phyloP scores from a whole-genome alignment of 73 alveolate species.

The Symbiodinium pilosum region DNA sequence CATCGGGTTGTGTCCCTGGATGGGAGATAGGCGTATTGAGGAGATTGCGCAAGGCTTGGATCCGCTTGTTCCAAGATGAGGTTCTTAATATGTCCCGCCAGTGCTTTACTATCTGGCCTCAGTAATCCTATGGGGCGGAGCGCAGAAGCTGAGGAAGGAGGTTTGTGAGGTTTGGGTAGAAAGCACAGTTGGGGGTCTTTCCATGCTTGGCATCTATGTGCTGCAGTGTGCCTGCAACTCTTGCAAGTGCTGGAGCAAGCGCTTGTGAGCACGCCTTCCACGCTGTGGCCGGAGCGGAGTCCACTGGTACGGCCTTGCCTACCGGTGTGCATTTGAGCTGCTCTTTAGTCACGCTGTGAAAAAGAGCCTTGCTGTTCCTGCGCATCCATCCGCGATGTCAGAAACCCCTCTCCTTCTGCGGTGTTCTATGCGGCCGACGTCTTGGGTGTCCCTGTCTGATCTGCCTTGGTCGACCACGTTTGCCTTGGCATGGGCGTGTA shows the following conservation, averaged over 20 bases:
- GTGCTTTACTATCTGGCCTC: not conserved
- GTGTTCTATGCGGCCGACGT: no score
- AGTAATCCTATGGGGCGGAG: not conserved
- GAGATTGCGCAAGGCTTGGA: not conserved
- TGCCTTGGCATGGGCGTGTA: not conserved
- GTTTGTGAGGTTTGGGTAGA: not conserved
- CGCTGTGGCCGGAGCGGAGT: not conserved
- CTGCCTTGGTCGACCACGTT: not conserved
- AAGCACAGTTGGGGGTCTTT: not conserved
- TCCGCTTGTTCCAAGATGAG: not conserved
- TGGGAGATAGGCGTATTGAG: not conserved
- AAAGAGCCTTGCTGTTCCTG: not conserved
- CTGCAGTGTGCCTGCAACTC: not conserved
- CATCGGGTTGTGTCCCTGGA: not conserved
- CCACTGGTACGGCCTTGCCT: not conserved
- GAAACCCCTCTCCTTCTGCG: no score
- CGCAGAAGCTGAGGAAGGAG: not conserved
- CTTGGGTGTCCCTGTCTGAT: not conserved
- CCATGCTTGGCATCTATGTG: not conserved
- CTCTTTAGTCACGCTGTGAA: no score
- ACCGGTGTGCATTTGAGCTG: not conserved
- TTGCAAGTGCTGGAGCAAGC: not conserved
- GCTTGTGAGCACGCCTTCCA: not conserved
- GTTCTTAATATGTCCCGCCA: not conserved
- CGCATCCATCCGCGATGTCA: no score